Percentiles rank a stretch among this genome's conserved stretches.
phyloP scores from a whole-genome alignment of 306 rosid genomes.

The Senna tora region DNA sequence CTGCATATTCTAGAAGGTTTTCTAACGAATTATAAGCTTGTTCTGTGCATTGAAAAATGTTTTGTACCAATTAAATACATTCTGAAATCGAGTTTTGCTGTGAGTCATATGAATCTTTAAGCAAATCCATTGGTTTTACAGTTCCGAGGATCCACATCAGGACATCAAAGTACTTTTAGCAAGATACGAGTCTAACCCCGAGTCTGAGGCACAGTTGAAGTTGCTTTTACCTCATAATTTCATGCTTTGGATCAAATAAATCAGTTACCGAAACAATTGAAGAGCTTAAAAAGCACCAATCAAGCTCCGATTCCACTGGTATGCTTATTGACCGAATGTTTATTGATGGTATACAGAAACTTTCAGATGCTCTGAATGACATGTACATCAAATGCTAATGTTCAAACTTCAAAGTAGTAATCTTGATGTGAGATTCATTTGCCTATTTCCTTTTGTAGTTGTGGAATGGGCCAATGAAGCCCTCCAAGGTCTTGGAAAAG shows the following conservation, averaged over 20 bases:
- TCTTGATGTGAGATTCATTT: slow-evolving; percentile 22
- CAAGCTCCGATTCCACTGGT: slow-evolving; percentile 73
- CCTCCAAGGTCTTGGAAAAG: slow-evolving; percentile 88
- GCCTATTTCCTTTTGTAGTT: slow-evolving; percentile 51
- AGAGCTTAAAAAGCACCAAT: slow-evolving; percentile 70
- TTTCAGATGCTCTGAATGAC: slow-evolving; percentile 2
- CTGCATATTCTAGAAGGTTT: not conserved
- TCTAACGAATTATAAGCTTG: not conserved
- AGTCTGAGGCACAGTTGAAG: slow-evolving; percentile 69
- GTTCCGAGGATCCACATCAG: slow-evolving; percentile 85
- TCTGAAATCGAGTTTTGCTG: slow-evolving; percentile 15
- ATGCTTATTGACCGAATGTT: slow-evolving; percentile 38
- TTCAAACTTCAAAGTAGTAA: slow-evolving; percentile 12
- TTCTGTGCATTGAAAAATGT: slow-evolving; percentile 27
- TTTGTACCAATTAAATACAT: slow-evolving; percentile 10
- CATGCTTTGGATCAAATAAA: slow-evolving; percentile 69
- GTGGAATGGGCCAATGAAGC: slow-evolving; percentile 95
- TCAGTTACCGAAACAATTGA: slow-evolving; percentile 69
- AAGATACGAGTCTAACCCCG: slow-evolving; percentile 74
- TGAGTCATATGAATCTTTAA: slow-evolving; percentile 24
- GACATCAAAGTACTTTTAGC: slow-evolving; percentile 70
- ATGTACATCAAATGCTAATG: slow-evolving; percentile 4
- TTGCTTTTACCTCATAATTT: slow-evolving; percentile 73
- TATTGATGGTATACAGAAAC: slow-evolving; percentile 23
- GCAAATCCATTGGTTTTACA: slow-evolving; percentile 44